phyloP scores from a whole-genome alignment of 2,329 filamentous ascomycete species.

The Calonectria hongkongensis region DNA sequence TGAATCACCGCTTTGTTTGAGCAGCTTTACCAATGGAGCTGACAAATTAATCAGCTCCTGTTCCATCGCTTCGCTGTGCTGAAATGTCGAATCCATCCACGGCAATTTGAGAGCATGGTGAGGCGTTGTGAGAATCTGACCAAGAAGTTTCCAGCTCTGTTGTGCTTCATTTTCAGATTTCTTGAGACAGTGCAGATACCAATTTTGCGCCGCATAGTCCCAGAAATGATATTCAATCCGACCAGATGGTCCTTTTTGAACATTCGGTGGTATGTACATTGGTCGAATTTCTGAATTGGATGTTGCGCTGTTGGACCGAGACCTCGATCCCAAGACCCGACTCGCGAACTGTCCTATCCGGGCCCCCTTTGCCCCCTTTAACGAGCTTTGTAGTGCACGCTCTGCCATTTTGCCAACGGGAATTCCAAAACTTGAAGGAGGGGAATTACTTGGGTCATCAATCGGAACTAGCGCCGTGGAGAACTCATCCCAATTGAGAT shows the following conservation, averaged over 20 bases:
- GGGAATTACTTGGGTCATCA: background rate
- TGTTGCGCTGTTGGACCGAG: background rate
- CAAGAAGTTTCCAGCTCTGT: background rate
- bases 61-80: too few species aligned
- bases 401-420: background rate
- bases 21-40: too few species aligned
- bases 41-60: too few species aligned
- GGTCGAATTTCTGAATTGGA: background rate
- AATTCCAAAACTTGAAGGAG: background rate
- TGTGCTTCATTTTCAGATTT: background rate
- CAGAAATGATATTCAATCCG: background rate
- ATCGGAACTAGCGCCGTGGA: background rate
- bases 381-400: too few species aligned
- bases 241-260: background rate
- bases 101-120: too few species aligned
- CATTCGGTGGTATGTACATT: background rate
- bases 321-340: background rate
- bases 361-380: too few species aligned
- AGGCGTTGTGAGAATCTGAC: background rate
- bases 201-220: background rate
- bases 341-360: background rate
- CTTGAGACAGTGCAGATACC: background rate
- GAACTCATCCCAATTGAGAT: constrained; percentile 35
- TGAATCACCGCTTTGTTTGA: too few species aligned
- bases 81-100: too few species aligned